A percentile compares a stretch with the other conserved stretches of the same genome.
These are phyloP conservation scores for Parasitella parasitica DNA, from an alignment of 371 early-diverging fungal species.

Conservation along the genomic window DNA sequence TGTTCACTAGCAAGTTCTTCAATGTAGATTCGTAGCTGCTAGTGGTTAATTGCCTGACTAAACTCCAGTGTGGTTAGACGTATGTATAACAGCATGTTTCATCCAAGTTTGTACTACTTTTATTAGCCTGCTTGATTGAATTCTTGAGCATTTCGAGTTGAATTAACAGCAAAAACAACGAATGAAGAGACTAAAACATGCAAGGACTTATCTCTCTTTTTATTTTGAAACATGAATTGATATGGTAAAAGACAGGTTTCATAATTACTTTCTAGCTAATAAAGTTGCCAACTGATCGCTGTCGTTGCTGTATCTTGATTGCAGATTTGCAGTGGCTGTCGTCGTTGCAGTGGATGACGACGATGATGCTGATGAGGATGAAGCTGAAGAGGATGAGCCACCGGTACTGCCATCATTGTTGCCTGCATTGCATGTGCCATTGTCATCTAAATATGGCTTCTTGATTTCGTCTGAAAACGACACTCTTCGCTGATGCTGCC, in stretches of 20 bases:
- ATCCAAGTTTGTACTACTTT: not conserved
- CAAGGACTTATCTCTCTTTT: not conserved
- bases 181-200: not conserved
- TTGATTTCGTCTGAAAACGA: not conserved
- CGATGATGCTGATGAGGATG: not conserved
- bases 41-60: not conserved
- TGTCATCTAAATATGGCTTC: not conserved
- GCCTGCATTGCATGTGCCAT: not conserved
- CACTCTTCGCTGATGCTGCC: not conserved
- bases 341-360: not conserved
- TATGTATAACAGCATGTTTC: too few species aligned
- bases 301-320: not conserved
- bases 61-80: too few species aligned
- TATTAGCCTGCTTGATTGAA: not conserved
- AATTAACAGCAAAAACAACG: not conserved
- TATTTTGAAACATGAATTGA: not conserved
- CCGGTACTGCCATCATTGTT: not conserved
- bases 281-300: not conserved
- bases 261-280: not conserved
- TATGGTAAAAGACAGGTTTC: not conserved
- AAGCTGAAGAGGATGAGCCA: not conserved
- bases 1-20: not conserved
- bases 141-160: not conserved
- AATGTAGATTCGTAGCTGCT: not conserved
- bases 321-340: not conserved